A percentile compares a stretch with the other conserved stretches of the same genome.
phyloP scores from a whole-genome alignment of 441 rosid genomes.

The Kokia cookei region DNA sequence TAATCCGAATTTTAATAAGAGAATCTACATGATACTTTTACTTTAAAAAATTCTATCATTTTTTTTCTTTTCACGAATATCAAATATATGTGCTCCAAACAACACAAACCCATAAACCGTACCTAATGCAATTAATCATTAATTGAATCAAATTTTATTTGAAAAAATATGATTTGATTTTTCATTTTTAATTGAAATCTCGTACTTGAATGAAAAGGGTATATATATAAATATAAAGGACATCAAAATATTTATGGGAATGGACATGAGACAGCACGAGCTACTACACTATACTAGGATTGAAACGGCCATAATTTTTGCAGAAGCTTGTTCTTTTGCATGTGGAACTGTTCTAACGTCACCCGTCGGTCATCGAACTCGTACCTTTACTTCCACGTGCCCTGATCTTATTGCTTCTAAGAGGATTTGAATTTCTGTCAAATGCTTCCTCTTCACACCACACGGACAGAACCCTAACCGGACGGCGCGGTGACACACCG shows the following conservation, averaged over 20 bases:
- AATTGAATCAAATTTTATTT: background rate
- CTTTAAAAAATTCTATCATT: too few relatives aligned
- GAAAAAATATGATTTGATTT: too few relatives aligned
- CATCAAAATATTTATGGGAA: background rate
- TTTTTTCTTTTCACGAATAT: too few relatives aligned
- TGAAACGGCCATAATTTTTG: background rate
- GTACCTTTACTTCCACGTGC: constrained; percentile 20
- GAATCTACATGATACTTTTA: fast-evolving
- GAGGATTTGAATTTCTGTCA: constrained; percentile 6
- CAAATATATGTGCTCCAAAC: too few relatives aligned
- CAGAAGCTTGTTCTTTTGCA: background rate
- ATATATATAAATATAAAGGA: background rate
- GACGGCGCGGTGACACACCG: constrained; percentile 40
- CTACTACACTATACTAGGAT: background rate
- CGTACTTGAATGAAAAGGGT: background rate
- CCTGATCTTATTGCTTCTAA: background rate
- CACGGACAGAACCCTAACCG: constrained; percentile 31
- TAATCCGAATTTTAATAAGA: too few relatives aligned
- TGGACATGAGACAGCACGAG: background rate
- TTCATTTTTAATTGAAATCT: background rate
- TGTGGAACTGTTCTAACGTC: constrained; percentile 15
- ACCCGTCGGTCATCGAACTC: constrained; percentile 10
- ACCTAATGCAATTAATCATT: background rate
- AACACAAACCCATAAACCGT: too few relatives aligned
- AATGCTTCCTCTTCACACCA: constrained; percentile 29